These are phyloP conservation scores for Venturia oleaginea DNA, from an alignment of 2,329 filamentous ascomycete genomes.

Conservation along the genomic window DNA sequence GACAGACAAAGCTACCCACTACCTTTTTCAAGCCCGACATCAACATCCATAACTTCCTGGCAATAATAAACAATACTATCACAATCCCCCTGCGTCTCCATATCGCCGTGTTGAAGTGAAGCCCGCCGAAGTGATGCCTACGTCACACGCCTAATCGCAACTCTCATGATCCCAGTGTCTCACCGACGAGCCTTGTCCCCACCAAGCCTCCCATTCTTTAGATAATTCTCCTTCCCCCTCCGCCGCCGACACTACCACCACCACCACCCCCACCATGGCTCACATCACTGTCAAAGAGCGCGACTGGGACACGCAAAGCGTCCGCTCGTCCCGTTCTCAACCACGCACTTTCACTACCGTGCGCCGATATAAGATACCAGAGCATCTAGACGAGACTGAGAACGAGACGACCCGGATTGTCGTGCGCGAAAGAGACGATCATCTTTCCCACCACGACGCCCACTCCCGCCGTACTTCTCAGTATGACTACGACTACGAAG, in stretches of 20 bases:
- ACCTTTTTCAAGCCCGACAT: no score
- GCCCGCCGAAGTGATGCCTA: no score
- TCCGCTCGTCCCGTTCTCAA: constrained; percentile 26
- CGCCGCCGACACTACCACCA: neutral
- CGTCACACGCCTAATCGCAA: no score
- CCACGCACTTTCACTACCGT: constrained; percentile 44
- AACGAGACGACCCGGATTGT: constrained; percentile 42
- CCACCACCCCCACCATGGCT: neutral
- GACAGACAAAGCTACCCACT: no score
- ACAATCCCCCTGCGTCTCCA: no score
- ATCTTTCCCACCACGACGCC: neutral
- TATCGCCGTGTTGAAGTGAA: no score
- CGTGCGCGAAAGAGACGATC: constrained; percentile 20
- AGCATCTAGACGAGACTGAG: constrained; percentile 28
- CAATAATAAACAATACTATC: no score
- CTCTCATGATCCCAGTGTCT: no score
- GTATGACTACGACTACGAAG: neutral
- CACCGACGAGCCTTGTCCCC: no score
- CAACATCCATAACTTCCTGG: no score
- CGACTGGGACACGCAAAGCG: constrained; percentile 32
- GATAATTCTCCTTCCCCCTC: neutral
- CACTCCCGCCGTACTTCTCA: neutral
- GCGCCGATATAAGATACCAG: constrained; percentile 50
- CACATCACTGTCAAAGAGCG: constrained; percentile 17
- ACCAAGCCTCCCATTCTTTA: neutral